phyloP scores from a whole-genome alignment of 345 rosid genomes.

The Rhodamnia rubescens region DNA sequence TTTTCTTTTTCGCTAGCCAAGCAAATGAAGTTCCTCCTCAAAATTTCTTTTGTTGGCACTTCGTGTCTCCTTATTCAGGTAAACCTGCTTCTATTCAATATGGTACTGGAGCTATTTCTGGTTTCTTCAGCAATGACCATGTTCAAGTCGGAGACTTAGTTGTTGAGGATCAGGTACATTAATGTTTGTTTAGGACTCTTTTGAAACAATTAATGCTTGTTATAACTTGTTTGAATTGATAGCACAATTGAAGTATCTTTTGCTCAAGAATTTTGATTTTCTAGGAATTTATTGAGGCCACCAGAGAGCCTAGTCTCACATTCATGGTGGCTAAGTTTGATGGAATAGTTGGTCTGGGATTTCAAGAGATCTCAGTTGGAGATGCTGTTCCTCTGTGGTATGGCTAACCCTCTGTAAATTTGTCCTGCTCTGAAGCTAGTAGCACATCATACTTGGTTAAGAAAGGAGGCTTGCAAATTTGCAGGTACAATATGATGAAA shows the following conservation, averaged over 20 bases:
- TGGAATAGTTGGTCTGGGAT: slow-evolving; percentile 94
- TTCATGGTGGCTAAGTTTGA: slow-evolving; percentile 87
- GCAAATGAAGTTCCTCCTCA: not conserved
- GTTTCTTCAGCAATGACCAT: slow-evolving; percentile 72
- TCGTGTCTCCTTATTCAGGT: slow-evolving; percentile 27
- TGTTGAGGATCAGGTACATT: slow-evolving; percentile 59
- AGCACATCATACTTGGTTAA: not conserved
- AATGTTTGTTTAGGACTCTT: not conserved
- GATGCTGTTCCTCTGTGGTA: slow-evolving; percentile 79
- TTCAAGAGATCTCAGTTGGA: slow-evolving; percentile 86
- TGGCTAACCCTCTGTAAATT: not conserved
- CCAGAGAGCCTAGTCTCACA: slow-evolving; percentile 77
- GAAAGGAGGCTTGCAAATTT: not conserved
- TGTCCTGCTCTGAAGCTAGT: not conserved
- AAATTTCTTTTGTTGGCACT: not conserved
- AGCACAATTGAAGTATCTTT: not conserved
- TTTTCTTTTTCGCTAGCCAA: not conserved
- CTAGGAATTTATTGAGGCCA: slow-evolving; percentile 95
- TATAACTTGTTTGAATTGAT: not conserved
- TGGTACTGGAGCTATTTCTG: slow-evolving; percentile 78
- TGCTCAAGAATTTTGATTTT: not conserved
- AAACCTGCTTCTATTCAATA: slow-evolving; percentile 71
- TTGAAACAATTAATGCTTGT: not conserved
- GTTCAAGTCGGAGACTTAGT: slow-evolving; percentile 67
- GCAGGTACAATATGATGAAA: slow-evolving; percentile 80